Base-by-base conservation (phyloP, 768 basidiomycete species). In the Xerocomellus amylosporus region DNA sequence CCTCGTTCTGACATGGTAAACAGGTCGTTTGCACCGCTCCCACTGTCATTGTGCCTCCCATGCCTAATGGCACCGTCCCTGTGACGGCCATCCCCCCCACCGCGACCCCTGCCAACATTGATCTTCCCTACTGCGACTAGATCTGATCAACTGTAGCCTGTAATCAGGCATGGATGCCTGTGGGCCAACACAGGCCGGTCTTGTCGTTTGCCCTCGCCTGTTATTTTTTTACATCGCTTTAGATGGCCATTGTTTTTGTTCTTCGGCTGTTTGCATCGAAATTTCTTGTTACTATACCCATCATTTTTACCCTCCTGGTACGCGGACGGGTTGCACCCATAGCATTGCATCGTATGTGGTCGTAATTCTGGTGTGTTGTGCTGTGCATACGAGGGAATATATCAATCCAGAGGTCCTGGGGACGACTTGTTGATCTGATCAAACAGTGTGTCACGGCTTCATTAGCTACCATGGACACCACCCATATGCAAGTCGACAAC, bases 21-120 rank as follows among this genome's bases (percentile, higher is more conserved):
- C 40, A 82, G 83, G 83, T 84, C 33, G 63, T 89, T 39, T 88
- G 87, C 58, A 75, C 76, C 43, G 71, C 77, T 22, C 56, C 60
- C 20, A 59, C 58, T 14, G 74, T 77, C 12, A 59, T 66, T 36
- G 75, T 77, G 9, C 85, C 85, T 41, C 69, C 79, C 15, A 33
- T 62, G 17, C 75, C 79, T 24, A 76, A 73, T 5, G 75, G 75
- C 19, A 61, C 61, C 20, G 22, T 61, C 28, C 57, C 66, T 17
- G 49, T 38, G 22, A 50, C 73, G 24, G 30, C 59, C 41, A 69
- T 75, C 15, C 75, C 79, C 17, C 28, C 69, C 13, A 71, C 71
- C 13, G 64, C 73, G 1, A 55, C 61, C 3, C 65, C 69, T 19
- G 61, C 64, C 20, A 20, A n/a, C 33, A n/a, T 42, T 1, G 72